These are phyloP conservation scores for Sordariomycetes sp. DNA, from an alignment of 2,329 filamentous ascomycete species.

Conservation along the genomic window DNA sequence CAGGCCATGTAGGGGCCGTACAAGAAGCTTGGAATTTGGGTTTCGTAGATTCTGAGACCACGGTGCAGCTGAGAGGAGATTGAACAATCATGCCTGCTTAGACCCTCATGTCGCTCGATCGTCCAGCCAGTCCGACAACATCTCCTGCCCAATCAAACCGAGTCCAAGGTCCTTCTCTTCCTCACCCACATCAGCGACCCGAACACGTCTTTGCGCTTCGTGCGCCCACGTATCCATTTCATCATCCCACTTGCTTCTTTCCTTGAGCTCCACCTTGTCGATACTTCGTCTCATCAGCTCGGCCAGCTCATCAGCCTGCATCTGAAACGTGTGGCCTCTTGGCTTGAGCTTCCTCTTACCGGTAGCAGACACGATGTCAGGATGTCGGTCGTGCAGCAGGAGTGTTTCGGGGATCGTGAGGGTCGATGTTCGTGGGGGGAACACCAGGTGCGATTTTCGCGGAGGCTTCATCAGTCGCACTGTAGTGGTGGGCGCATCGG, in stretches of 20 bases:
- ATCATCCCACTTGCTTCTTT: constrained; percentile 30
- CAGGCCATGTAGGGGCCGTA: no score
- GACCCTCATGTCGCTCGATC: no score
- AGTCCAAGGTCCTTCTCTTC: no score
- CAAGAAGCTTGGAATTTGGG: no score
- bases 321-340: constrained; percentile 30
- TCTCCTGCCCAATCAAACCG: no score
- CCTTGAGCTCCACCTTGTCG: constrained; percentile 32
- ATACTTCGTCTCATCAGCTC: constrained; percentile 40
- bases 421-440: constrained; percentile 36
- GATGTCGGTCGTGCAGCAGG: constrained; percentile 34
- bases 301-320: constrained; percentile 38
- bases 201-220: constrained; percentile 28
- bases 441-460: constrained; percentile 33
- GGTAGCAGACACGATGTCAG: constrained; percentile 9
- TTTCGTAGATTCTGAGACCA: no score
- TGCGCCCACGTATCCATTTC: constrained; percentile 21
- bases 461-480: constrained; percentile 17
- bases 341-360: constrained; percentile 10
- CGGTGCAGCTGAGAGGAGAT: no score
- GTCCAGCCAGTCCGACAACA: no score
- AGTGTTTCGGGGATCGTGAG: constrained; percentile 40
- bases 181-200: constrained; percentile 24
- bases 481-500: no score
- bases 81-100: no score